A percentile compares a stretch with the other conserved stretches of the same genome.
Evolutionary conservation across 2,329 filamentous ascomycete genomes (phyloP).

Genomic region (Amauroascus verrucosus): DNA sequence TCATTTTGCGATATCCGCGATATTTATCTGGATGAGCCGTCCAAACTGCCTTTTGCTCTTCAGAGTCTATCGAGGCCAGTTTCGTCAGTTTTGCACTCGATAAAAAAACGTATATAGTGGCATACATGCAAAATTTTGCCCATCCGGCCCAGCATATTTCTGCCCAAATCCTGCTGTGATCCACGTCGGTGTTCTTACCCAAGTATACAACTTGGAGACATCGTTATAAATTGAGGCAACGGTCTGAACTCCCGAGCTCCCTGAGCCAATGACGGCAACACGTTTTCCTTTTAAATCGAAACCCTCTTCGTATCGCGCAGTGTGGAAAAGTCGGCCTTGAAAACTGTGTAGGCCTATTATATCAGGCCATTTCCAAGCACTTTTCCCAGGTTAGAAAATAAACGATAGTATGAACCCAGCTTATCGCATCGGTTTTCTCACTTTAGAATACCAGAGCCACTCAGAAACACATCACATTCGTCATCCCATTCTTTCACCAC

Average conservation of each 20-base stretch:
- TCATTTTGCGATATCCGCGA: slow-evolving; percentile 46
- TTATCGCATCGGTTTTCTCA: slow-evolving; percentile 22
- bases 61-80: slow-evolving; percentile 37
- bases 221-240: slow-evolving; percentile 33
- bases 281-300: slow-evolving; percentile 26
- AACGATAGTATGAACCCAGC: slow-evolving; percentile 2
- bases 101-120: neutral
- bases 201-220: slow-evolving; percentile 49
- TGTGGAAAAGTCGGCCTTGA: slow-evolving; percentile 38
- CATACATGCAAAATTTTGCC: slow-evolving; percentile 15
- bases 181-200: slow-evolving; percentile 57
- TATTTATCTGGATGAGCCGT: slow-evolving; percentile 53
- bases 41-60: slow-evolving; percentile 46
- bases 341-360: slow-evolving; percentile 41
- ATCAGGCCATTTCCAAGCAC: slow-evolving; percentile 38
- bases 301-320: slow-evolving; percentile 33
- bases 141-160: slow-evolving; percentile 15
- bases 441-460: slow-evolving; percentile 34
- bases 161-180: slow-evolving; percentile 48
- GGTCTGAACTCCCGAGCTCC: slow-evolving; percentile 48
- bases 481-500: slow-evolving; percentile 22
- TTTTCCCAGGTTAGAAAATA: slow-evolving; percentile 3
- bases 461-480: slow-evolving; percentile 27
- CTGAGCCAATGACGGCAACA: slow-evolving; percentile 25
- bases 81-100: slow-evolving; percentile 39